Percentiles rank a stretch among this genome's conserved stretches.
These are phyloP conservation scores for Populus hybrid DNA, from an alignment of 441 rosid species.

Conservation along the genomic window DNA sequence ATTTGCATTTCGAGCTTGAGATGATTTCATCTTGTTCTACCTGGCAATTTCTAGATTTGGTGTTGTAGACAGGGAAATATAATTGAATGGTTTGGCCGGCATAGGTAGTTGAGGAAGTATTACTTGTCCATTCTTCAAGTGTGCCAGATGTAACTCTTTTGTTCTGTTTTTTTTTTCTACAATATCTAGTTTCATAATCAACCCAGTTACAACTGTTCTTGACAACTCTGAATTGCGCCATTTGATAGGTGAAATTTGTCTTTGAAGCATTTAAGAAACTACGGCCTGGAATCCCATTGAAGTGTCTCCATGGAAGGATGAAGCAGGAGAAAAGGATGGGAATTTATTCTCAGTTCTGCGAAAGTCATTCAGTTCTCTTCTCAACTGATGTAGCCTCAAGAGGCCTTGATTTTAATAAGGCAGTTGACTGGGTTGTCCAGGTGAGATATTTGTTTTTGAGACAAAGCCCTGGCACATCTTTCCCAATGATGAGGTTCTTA, in stretches of 20 bases:
- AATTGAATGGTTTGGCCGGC: background rate
- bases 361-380: constrained; percentile 78
- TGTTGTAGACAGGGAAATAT: background rate
- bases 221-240: background rate
- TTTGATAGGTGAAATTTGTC: constrained; percentile 78
- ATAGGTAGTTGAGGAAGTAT: background rate
- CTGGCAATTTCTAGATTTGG: background rate
- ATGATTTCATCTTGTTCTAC: background rate
- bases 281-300: constrained; percentile 90
- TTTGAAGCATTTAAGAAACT: constrained; percentile 89
- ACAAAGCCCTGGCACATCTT: background rate
- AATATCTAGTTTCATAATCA: background rate
- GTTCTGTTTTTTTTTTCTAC: background rate
- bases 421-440: constrained; percentile 98
- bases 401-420: constrained; percentile 92
- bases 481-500: constrained; percentile 4
- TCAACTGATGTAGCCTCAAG: constrained; percentile 94
- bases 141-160: background rate
- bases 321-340: constrained; percentile 79
- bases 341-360: constrained; percentile 79
- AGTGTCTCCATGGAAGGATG: constrained; percentile 94
- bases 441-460: constrained; percentile 32
- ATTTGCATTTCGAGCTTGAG: background rate
- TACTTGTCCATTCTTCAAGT: background rate
- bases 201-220: background rate